Evolutionary conservation across 1,284 basidiomycete species (phyloP), one percentile per base, ranked within the genome.

Genomic region (Mycosarcoma maydis): DNA sequence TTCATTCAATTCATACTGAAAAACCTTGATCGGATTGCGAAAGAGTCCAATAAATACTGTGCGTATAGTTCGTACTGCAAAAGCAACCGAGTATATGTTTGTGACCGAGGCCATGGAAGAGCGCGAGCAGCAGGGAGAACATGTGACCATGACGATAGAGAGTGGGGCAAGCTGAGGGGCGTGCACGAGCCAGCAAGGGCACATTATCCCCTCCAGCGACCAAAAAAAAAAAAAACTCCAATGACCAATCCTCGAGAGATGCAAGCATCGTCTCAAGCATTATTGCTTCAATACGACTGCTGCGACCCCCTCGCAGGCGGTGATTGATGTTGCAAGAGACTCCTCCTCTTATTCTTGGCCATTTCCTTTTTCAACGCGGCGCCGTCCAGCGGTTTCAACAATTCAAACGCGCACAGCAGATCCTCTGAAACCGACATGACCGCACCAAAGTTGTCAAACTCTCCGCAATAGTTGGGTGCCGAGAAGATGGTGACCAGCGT

Each of bases 401-500:
- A 85, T 83, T 99, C 95, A 78, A 99, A 99, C 13, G 96, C 95
- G 79, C 96, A 98, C 33, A 98, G 85, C 54, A 99, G 84, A 82
- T 98, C 96, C 83, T 98, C 95, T 14, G 94, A 97, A 8, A 98
- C 95, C 76, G 91, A 92, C 85, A 86, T 86, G 56, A 86, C 84
- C 17, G 66, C 73, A 10, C 94, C 96, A 78, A 98, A 98, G 82
- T 99, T 98, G 84, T 98, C 92, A 77, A 95, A 95, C 84, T 95
- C 95, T 84, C 92, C 93, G 80, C 93, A 96, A 78, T 96, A 96
- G 81, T 96, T 96, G 9, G 74, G 76, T 51, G 96, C 96, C 73
- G 92, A 95, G 83, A 99, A 99, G 44, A 99, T 94, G 0, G 96
- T 99, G 41, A 99, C 96, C 71, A 99, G 84, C 49, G 95, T 98